Base-by-base conservation (phyloP, 208 protist genomes). In the Leishmania amazonensis region DNA sequence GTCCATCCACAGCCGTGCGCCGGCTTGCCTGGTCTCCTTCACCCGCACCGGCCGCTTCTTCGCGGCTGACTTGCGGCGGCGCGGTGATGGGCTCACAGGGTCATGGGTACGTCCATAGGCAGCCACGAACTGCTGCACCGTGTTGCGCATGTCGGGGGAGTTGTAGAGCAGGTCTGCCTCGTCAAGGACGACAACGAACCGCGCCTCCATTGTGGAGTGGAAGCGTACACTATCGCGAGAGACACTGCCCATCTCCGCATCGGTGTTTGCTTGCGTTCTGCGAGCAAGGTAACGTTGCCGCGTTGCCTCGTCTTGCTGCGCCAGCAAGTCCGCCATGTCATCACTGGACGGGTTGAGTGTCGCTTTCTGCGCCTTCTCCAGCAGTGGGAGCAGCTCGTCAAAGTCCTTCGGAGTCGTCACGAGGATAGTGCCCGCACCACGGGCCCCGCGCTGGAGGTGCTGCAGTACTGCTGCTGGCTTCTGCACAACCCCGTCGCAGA, bases 111-210 rank as follows among this genome's bases (percentile, higher is more conserved):
- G 81, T 19, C 81, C 79, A 76, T 89, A 68, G 47, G n/a, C 42
- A 21, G 83, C 78, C 13, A 96, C 75, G 65, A 95, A 94, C 13
- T 73, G 62, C 17, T 74, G 81, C 8, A 96, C 87, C 0, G 81
- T 87, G 5, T 45, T 64, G 8, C 91, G 88, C 93, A 96, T 96
- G 47, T 92, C 86, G 0, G 87, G 67, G 0, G 91, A 93, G 70
- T 95, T 88, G 80, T 97, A 92, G 2, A 97, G 80, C 42, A 97
- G 64, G 73, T 98, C 96, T 15, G 94, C 94, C 85, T 98, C 96
- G 80, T 98, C 96, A 19, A 97, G 86, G 38, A 97, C 90, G 24
- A 98, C 75, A 2, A 91, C 53, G 75, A 98, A 97, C 42, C 86
- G 92, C 28, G 28, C 47, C n/a, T 70, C 62, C 7, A 28, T 3